Base-by-base conservation (phyloP, 495 filamentous ascomycete species). In the Echria macrotheca region DNA sequence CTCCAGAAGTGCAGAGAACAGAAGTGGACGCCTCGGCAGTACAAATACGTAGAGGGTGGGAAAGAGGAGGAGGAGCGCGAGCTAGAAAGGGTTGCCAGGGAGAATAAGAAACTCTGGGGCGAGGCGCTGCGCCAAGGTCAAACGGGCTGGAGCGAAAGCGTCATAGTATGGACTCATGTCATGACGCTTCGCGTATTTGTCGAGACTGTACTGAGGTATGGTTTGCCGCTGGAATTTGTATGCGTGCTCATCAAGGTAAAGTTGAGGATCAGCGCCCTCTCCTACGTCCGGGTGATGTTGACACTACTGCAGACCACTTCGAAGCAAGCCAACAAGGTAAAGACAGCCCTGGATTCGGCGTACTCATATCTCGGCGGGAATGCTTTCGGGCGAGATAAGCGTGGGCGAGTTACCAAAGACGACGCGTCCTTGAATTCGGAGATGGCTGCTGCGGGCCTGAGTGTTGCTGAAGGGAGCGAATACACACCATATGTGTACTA, bases 401-500 rank as follows among this genome's bases (percentile, higher is more conserved):
- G 91, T 67, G 93, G 93, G 7, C 81, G 86, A 38, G 79, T 91
- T 49, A 86, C 84, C 57, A 89, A 90, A 60, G 91, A 97, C 59
- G 91, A 97, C 65, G 77, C 80, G 25, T 69, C 79, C 21, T 64
- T 81, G 42, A 83, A 84, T 23, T 83, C 79, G 32, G 89, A 95
- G 49, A 88, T 94, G 78, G 86, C 87, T 29, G 80, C 78, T 2
- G 79, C 75, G 1, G 82, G 78, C 15, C 57, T 80, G 26, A 75
- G 70, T 9, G 59, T 67, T 2, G 85, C 81, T 26, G 83, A 87
- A 52, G 82, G 80, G 37, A 79, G 80, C 51, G 93, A 96, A 60
- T 98, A 96, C 70, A 89, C 89, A 48, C 82, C 93, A 23, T 98
- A 94, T 70, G 94, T 96, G 64, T 96, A 88, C 71, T 98, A 96